phyloP scores from a whole-genome alignment of 208 protist species.

The Acanthamoeba triangularis region DNA sequence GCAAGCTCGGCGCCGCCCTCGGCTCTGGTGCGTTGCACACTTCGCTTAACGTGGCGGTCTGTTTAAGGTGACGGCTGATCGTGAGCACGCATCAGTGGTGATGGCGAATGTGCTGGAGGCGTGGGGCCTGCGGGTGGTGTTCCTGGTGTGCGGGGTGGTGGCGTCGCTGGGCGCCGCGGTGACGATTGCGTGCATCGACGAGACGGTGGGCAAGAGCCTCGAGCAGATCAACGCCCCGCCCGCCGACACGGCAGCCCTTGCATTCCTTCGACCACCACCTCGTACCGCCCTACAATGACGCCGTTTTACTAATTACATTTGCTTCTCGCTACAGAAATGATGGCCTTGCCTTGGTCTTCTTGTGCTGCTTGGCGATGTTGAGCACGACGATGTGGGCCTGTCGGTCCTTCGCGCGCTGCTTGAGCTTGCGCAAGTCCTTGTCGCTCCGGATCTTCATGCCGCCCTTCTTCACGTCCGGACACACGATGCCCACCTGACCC shows the following conservation, averaged over 20 bases:
- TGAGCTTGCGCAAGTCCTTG: too few species aligned
- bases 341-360: too few species aligned
- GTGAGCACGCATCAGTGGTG: constrained; percentile 78
- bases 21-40: neutral
- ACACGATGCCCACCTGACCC: too few species aligned
- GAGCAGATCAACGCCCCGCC: constrained; percentile 61
- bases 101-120: constrained; percentile 56
- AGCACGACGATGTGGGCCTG: too few species aligned
- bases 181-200: constrained; percentile 75
- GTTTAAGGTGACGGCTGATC: constrained; percentile 88
- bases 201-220: constrained; percentile 71
- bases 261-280: neutral
- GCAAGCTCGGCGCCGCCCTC: constrained; percentile 88
- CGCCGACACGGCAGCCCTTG: neutral
- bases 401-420: too few species aligned
- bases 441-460: too few species aligned
- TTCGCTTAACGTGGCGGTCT: constrained; percentile 78
- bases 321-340: too few species aligned
- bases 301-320: too few species aligned
- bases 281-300: too few species aligned
- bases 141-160: constrained; percentile 74
- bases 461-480: too few species aligned
- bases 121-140: constrained; percentile 77
- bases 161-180: constrained; percentile 74
- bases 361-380: too few species aligned